Conservation (phyloP, 2,329 filamentous ascomycete species). For the Penicillium sp. region DNA sequence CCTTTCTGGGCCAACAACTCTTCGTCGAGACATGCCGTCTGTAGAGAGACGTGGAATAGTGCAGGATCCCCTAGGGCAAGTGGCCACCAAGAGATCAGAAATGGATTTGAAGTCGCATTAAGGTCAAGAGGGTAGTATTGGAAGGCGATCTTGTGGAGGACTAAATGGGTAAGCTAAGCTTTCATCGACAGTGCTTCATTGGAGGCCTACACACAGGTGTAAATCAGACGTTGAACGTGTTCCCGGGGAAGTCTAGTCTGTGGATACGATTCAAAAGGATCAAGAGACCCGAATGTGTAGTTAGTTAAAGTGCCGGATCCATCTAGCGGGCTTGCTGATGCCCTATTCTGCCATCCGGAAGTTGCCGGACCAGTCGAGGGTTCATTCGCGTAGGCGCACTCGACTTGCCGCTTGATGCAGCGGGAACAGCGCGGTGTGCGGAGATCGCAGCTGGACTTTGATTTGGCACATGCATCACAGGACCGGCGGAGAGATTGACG, state of each 20-base stretch:
- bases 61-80: slow-evolving; percentile 56
- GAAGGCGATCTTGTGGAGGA: slow-evolving; percentile 58
- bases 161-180: slow-evolving; percentile 35
- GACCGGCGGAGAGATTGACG: slow-evolving; percentile 57
- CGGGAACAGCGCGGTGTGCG: slow-evolving; percentile 55
- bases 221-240: slow-evolving; percentile 56
- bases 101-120: slow-evolving; percentile 54
- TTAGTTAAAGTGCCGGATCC: slow-evolving; percentile 16
- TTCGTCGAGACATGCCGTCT: slow-evolving; percentile 58
- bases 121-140: slow-evolving; percentile 60
- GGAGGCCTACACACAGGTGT: slow-evolving; percentile 48
- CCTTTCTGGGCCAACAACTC: slow-evolving; percentile 53
- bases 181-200: not conserved
- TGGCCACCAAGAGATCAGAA: slow-evolving; percentile 61
- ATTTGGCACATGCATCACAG: slow-evolving; percentile 55
- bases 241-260: slow-evolving; percentile 51
- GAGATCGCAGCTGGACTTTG: slow-evolving; percentile 58
- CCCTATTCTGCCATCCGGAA: slow-evolving; percentile 9
- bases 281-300: slow-evolving; percentile 42
- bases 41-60: slow-evolving; percentile 58
- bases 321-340: slow-evolving; percentile 5
- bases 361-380: slow-evolving; percentile 41
- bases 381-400: slow-evolving; percentile 56
- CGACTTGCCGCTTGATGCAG: slow-evolving; percentile 49
- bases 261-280: slow-evolving; percentile 59